Evolutionary conservation across 208 protist species (phyloP), one percentile per base, ranked within the genome.

Genomic region (Leishmania turanica): DNA sequence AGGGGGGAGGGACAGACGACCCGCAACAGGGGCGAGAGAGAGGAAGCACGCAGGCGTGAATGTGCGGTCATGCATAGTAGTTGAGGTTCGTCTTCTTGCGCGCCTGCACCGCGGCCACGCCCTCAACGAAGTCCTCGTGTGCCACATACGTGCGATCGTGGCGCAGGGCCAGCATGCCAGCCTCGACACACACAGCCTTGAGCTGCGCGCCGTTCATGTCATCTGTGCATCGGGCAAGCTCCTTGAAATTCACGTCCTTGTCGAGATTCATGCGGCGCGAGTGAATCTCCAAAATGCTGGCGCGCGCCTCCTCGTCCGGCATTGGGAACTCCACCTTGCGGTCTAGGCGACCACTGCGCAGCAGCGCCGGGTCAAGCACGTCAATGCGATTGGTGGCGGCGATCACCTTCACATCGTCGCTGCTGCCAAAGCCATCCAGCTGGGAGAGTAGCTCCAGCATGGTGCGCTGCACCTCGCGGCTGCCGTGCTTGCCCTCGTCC

Each of bases 401-500:
- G 84, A 99, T 99, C 27, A 99, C 99, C 93, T 99, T 99, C 40
- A 99, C 99, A 62, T 98, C 90, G 54, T 99, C 96, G 77, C 98
- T 96, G 86, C 90, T 98, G 82, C 92, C 93, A 87, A 99, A 99
- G 69, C 99, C 99, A 87, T 99, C 99, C 15, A 99, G 94, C 91
- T 99, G 99, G 65, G 99, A 99, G 15, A 99, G 96, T 15, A 99
- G 96, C 93, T 99, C 99, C 19, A 99, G 94, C 99, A 99, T 99
- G 3, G 99, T 99, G 53, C 99, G 94, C 90, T 99, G 99, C 80
- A 99, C 99, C 87, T 99, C 99, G 68, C 99, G 84, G 79, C 99
- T 99, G 81, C 99, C 99, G 58, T 98, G 96, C 77, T 99, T 95
- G 74, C 99, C 99, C 84, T 99, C 97, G 78, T 99, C 98, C n/a